Base-by-base conservation (phyloP, 2,329 filamentous ascomycete genomes). In the Monilinia fructicola region DNA sequence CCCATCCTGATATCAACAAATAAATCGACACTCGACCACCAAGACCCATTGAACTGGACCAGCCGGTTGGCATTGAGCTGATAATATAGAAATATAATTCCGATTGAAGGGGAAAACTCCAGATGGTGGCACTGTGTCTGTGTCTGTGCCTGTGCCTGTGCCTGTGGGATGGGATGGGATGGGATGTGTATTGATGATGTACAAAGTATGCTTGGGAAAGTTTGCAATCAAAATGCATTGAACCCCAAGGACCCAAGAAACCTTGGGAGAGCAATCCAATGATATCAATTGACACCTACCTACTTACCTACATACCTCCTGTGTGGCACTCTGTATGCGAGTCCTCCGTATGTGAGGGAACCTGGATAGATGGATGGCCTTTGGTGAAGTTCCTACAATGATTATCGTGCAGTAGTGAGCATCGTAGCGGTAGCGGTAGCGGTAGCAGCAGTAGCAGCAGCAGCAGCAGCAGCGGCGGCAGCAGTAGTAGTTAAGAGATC, bases 321-420 rank as follows among this genome's bases (percentile, higher is more conserved):
- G n/a, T n/a, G 4, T 18, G 14, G 42, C 0, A 6, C 5, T 21
- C 12, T 9, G 18, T 31, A 21, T 35, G 11, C 3, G 3, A 6
- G 42, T n/a, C n/a, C n/a, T n/a, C n/a, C n/a, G 42, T 14, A 48
- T 59, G 56, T 31, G 23, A 38, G 21, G 42, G 23, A 35, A 59
- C 26, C 18, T 10, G 26, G 42, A 11, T 48, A 46, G n/a, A 50
- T 31, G 23, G n/a, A 50, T 31, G 23, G 21, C 18, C 35, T 60
- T 28, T 60, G 42, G 42, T 48, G 5, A 60, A 31, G 56, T 60
- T 35, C 56, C 56, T 48, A 42, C 56, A 48, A 60, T 60, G 56
- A 60, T 60, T 60, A 48, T 60, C 56, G 56, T 48, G 56, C 56
- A 60, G 54, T 35, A 35, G 31, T 35, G n/a, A n/a, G n/a, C n/a